Percentiles rank a stretch among this genome's conserved stretches.
phyloP scores from a whole-genome alignment of 768 basidiomycete genomes.

The Mycena latifolia region DNA sequence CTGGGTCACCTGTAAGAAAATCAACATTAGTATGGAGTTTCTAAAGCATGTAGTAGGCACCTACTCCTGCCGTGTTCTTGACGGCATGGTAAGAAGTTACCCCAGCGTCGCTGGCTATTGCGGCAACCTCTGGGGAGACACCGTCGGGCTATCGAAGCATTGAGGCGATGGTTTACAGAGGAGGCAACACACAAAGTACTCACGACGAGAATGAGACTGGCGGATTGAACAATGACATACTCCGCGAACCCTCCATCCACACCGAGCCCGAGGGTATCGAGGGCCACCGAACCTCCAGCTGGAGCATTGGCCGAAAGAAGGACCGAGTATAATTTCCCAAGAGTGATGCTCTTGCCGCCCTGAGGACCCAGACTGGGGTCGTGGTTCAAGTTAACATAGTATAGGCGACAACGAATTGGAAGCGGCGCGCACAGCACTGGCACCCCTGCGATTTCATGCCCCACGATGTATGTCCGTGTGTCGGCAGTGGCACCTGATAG shows the following conservation, averaged over 20 bases:
- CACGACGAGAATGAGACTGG: slow-evolving; percentile 20
- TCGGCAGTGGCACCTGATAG: slow-evolving; percentile 22
- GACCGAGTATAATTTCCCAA: slow-evolving; percentile 26
- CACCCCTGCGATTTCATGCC: slow-evolving; percentile 30
- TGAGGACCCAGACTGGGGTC: slow-evolving; percentile 16
- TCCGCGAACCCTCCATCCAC: slow-evolving; percentile 32
- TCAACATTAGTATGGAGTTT: background rate
- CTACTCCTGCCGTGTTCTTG: slow-evolving; percentile 18
- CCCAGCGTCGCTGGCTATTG: slow-evolving; percentile 32
- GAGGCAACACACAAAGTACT: background rate
- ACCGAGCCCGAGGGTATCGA: slow-evolving; percentile 20
- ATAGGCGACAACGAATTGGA: too few relatives aligned
- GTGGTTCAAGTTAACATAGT: too few relatives aligned
- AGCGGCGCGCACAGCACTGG: slow-evolving; percentile 15
- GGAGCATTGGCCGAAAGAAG: background rate
- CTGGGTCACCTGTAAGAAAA: slow-evolving; percentile 14
- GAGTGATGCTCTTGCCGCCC: slow-evolving; percentile 5
- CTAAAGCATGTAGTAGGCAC: background rate
- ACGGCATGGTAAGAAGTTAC: slow-evolving; percentile 32
- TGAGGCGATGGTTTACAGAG: too few relatives aligned
- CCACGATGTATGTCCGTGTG: slow-evolving; percentile 20
- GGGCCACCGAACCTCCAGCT: slow-evolving; percentile 1
- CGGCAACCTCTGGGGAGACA: slow-evolving; percentile 24
- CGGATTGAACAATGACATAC: slow-evolving; percentile 19
- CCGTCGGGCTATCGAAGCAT: slow-evolving; percentile 16